These are phyloP conservation scores for Ophiostoma ips DNA, from an alignment of 2,329 filamentous ascomycete species.

Conservation along the genomic window DNA sequence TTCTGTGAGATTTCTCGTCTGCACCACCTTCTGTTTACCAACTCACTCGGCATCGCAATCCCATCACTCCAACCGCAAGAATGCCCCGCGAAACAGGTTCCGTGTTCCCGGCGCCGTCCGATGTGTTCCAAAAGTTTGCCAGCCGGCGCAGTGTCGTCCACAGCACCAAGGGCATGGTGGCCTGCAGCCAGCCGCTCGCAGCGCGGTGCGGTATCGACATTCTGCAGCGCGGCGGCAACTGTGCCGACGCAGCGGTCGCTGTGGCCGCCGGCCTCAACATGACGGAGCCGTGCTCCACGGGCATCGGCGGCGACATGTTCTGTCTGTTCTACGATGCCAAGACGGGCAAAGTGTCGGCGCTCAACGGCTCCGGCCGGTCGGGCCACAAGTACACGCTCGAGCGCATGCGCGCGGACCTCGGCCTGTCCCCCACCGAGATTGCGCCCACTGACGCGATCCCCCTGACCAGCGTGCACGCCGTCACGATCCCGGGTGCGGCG, in stretches of 20 bases:
- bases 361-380: constrained; percentile 89
- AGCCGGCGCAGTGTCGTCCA: constrained; percentile 86
- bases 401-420: constrained; percentile 54
- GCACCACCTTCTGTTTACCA: no score
- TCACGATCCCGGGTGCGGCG: constrained; percentile 78
- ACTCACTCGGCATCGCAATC: no score
- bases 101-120: constrained; percentile 31
- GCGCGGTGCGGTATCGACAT: constrained; percentile 76
- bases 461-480: constrained; percentile 60
- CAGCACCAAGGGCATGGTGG: constrained; percentile 81
- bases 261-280: constrained; percentile 87
- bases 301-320: constrained; percentile 96
- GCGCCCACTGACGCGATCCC: constrained; percentile 33
- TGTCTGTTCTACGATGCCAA: constrained; percentile 81
- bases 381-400: constrained; percentile 56
- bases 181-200: constrained; percentile 80
- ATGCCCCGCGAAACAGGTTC: constrained; percentile 37
- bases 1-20: no score
- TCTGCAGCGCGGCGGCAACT: constrained; percentile 80
- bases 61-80: no score
- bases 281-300: constrained; percentile 83
- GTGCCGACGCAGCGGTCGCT: constrained; percentile 90
- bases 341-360: constrained; percentile 64
- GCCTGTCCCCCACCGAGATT: constrained; percentile 36
- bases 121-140: constrained; percentile 41